A percentile compares a stretch with the other conserved stretches of the same genome.
phyloP scores from a whole-genome alignment of 2,329 filamentous ascomycete genomes.

The Pezicula neosporulosa region DNA sequence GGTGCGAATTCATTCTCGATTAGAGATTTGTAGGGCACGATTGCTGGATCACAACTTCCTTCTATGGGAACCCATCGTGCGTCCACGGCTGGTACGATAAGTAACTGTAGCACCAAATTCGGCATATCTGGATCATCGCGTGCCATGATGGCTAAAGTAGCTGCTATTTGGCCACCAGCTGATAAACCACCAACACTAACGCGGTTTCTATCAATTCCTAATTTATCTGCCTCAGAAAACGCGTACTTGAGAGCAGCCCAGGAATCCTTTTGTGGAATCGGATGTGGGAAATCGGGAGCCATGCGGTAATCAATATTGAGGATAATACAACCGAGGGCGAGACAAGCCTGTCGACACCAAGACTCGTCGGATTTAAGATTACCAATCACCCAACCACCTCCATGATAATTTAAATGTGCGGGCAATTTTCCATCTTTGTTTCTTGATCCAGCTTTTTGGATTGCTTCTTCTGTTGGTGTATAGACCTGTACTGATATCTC shows the following conservation, averaged over 20 bases:
- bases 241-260: slow-evolving; percentile 42
- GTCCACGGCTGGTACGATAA: slow-evolving; percentile 32
- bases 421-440: slow-evolving; percentile 11
- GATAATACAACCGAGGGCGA: slow-evolving; percentile 23
- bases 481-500: slow-evolving; percentile 15
- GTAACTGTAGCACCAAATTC: slow-evolving; percentile 28
- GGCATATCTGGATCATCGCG: slow-evolving; percentile 21
- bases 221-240: slow-evolving; percentile 7
- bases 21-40: slow-evolving; percentile 30
- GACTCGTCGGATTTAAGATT: slow-evolving; percentile 12
- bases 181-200: slow-evolving; percentile 15
- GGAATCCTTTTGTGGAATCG: slow-evolving; percentile 37
- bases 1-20: slow-evolving; percentile 30
- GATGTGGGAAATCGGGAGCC: slow-evolving; percentile 42
- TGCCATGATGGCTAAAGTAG: slow-evolving; percentile 13
- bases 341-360: slow-evolving; percentile 17
- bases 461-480: slow-evolving; percentile 12
- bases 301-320: slow-evolving; percentile 38
- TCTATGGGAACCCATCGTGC: slow-evolving; percentile 30
- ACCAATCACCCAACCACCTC: slow-evolving; percentile 20
- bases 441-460: slow-evolving; percentile 6
- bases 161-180: slow-evolving; percentile 16
- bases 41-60: slow-evolving; percentile 21
- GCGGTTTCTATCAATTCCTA: slow-evolving; percentile 11
- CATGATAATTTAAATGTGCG: slow-evolving; percentile 18